Evolutionary conservation across 768 basidiomycete species (phyloP).

Genomic region (Lentinula lateritia): DNA sequence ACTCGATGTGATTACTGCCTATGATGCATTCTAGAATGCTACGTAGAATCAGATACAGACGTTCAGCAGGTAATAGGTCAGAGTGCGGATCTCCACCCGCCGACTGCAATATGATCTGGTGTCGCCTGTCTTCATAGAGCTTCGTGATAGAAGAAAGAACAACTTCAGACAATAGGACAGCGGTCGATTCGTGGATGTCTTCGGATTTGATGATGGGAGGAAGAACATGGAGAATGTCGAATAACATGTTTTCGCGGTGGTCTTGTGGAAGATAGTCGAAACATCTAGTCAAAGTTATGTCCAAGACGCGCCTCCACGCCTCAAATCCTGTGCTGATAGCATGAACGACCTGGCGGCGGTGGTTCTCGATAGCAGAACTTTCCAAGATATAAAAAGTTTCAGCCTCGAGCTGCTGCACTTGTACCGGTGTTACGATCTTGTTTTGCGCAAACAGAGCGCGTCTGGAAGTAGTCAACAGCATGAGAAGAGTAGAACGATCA

Average conservation of each 20-base stretch:
- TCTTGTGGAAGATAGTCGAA: conserved; percentile 80
- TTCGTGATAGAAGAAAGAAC: conserved; percentile 81
- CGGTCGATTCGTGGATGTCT: conserved; percentile 64
- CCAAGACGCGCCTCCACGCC: conserved; percentile 81
- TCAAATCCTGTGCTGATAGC: conserved; percentile 69
- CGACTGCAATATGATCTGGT: conserved; percentile 64
- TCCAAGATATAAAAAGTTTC: conserved; percentile 78
- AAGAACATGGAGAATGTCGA: conserved; percentile 83
- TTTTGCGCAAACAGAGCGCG: conserved; percentile 65
- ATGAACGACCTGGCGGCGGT: conserved; percentile 73
- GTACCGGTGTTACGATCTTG: conserved; percentile 51
- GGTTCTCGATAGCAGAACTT: conserved; percentile 84
- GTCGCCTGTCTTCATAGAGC: conserved; percentile 75
- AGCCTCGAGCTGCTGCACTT: conserved; percentile 57
- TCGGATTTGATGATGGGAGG: conserved; percentile 61
- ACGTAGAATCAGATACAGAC: conserved; percentile 69
- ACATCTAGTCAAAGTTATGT: conserved; percentile 81
- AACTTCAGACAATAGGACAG: conserved; percentile 80
- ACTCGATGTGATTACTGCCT: conserved; percentile 72
- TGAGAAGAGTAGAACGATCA: conserved; percentile 66
- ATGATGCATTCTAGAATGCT: conserved; percentile 70
- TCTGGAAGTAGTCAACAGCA: conserved; percentile 57
- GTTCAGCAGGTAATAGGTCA: conserved; percentile 73
- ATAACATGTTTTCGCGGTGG: conserved; percentile 81
- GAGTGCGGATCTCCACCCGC: conserved; percentile 57